These are phyloP conservation scores for Simmondsia chinensis DNA, from an alignment of 148 eudicot species.

Conservation along the genomic window DNA sequence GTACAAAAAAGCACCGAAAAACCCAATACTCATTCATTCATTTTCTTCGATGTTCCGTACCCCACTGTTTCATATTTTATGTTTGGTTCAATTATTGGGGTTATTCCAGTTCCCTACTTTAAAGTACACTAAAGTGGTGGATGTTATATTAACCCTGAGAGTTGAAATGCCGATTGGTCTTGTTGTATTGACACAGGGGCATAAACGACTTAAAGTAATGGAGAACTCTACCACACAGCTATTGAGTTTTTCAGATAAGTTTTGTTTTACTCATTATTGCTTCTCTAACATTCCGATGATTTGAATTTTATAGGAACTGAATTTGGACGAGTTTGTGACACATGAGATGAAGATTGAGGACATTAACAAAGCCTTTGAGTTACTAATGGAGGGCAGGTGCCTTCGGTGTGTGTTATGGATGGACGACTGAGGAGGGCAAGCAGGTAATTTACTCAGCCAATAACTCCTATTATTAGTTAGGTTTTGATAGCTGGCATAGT, in stretches of 20 bases:
- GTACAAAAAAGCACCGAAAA: no score
- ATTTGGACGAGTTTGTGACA: slow-evolving; percentile 40
- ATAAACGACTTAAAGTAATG: no score
- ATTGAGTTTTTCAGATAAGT: not conserved
- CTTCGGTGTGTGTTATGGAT: slow-evolving; percentile 48
- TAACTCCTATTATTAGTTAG: not conserved
- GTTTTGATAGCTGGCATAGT: not conserved
- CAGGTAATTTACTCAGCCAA: not conserved
- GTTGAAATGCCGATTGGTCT: not conserved
- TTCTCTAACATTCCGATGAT: not conserved
- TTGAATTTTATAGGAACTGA: slow-evolving; percentile 23
- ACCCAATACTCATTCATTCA: no score
- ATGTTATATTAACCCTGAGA: no score
- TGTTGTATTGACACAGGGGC: not conserved
- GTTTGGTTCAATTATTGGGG: no score
- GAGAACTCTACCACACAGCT: no score
- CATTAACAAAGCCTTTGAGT: slow-evolving; percentile 41
- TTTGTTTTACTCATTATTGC: not conserved
- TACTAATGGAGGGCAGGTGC: slow-evolving; percentile 35
- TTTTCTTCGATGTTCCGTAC: no score
- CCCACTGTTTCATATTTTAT: no score
- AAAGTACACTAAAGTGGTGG: no score
- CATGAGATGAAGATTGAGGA: slow-evolving; percentile 41
- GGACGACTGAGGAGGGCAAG: slow-evolving; percentile 12
- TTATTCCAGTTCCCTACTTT: no score